phyloP scores from a whole-genome alignment of 2,329 filamentous ascomycete species.

The Myriosclerotinia curreyana region DNA sequence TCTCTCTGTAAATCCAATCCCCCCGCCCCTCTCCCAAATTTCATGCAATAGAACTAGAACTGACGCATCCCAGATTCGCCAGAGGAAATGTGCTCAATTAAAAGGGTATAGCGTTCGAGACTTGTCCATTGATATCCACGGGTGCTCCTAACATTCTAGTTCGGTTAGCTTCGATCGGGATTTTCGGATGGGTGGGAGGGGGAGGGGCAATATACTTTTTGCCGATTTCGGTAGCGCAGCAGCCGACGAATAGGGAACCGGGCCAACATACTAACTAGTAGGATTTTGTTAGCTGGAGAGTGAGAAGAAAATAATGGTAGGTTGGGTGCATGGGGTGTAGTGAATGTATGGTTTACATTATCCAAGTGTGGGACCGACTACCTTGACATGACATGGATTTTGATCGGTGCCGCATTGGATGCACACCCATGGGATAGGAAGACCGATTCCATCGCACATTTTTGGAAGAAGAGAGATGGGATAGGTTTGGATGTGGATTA shows the following conservation, averaged over 20 bases:
- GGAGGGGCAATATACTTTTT: slow-evolving; percentile 46
- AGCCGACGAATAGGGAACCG: slow-evolving; percentile 54
- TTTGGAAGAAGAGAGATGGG: not conserved
- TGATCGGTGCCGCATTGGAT: slow-evolving; percentile 52
- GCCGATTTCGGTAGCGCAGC: slow-evolving; percentile 52
- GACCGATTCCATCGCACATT: slow-evolving; percentile 20
- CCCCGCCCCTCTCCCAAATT: not conserved
- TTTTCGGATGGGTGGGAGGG: not conserved
- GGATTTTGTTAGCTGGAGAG: not conserved
- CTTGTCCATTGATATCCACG: slow-evolving; percentile 49
- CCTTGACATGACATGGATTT: slow-evolving; percentile 56
- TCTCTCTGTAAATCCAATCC: not conserved
- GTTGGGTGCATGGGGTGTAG: not conserved
- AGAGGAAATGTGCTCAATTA: slow-evolving; percentile 32
- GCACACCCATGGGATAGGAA: slow-evolving; percentile 27
- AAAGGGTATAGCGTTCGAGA: slow-evolving; percentile 50
- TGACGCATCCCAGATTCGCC: slow-evolving; percentile 43
- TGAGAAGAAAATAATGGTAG: not conserved
- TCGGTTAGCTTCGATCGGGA: not conserved
- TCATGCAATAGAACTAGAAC: no score
- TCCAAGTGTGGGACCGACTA: slow-evolving; percentile 54
- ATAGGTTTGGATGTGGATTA: not conserved
- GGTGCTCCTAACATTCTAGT: slow-evolving; percentile 50
- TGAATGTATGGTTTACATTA: no score
- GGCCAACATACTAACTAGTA: slow-evolving; percentile 54